Evolutionary conservation across 2,329 filamentous ascomycete species (phyloP), one percentile per base, ranked within the genome.

Genomic region (Colletotrichum sp.): DNA sequence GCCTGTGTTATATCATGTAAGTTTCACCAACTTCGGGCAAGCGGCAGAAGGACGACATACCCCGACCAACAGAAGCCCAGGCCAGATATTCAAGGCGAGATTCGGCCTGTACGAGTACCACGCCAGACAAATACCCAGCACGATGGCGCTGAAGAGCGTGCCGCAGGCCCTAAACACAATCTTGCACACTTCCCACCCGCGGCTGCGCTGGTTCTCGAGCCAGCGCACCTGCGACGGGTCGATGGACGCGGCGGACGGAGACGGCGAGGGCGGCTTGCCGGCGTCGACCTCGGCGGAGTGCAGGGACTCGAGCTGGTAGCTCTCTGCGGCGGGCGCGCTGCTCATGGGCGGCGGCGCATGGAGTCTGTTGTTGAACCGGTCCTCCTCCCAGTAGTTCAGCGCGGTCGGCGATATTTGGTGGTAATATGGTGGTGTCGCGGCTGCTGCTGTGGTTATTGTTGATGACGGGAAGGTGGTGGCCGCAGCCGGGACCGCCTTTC

Each of bases 101-200:
- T 52, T 60, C 18, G 24, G 16, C 8, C 18, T 13, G 26, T 39
- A 21, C 6, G 57, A 26, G 21, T 66, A 64, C 65, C 66, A 77
- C 12, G 36, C 39, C 13, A 77, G 12, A 21, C 26, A 34, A 10
- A 76, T 59, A 28, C 77, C 57, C 55, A 79, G 30, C 21, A 79
- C 67, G 36, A 69, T 60, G 32, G 78, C 39, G 65, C 77, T 68
- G 10, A 80, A 16, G 8, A 69, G 24, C 32, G 79, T 64, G 52
- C 72, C 69, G 26, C 80, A 12, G 26, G 74, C 32, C 57, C 81
- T 80, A 10, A 80, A 30, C 28, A 81, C 57, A 26, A 82, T 70
- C 72, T 80, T 81, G 70, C 76, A 67, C 57, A 79, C 67, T 52
- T 80, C 77, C 80, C 81, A 82, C 13, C 65, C 34, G 60, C 67